Evolutionary conservation across 2,329 filamentous ascomycete species (phyloP), one percentile per base, ranked within the genome.

Genomic region (Trichoderma asperellum): DNA sequence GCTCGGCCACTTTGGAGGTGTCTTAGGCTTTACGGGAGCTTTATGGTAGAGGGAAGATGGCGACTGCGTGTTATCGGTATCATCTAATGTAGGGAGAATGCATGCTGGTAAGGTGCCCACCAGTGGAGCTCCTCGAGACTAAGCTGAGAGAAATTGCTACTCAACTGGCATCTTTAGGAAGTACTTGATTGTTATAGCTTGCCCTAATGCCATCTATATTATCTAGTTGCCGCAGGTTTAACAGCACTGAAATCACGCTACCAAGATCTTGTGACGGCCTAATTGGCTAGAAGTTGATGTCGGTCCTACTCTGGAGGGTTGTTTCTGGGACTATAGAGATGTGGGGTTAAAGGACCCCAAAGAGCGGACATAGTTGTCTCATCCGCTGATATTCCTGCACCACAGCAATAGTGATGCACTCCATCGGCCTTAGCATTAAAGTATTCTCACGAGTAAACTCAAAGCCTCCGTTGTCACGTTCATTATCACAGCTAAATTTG

Each of bases 11-110:
- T 68, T 68, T 57, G 70, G 70, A 7, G 55, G 68, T 27, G 70
- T 71, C 8, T 58, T 71, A 27, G 70, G 70, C 18, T 71, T 70
- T 55, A 65, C 63, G 11, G 70, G 37, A 14, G 70, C 63, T 6
- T 32, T 71, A 29, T 70, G 68, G 70, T 70, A 68, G 70, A 65
- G 56, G 12, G 70, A 70, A 32, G 49, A 66, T 2, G 70, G 70
- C 11, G 63, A 71, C 37, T 56, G 57, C n/a, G 64, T 56, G 14
- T 49, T 71, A 29, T 53, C 58, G 4, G 68, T 71, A 29, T 37
- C 70, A 27, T 47, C 64, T 8, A 71, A 71, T 40, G 68, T 71
- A 16, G 70, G 70, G 18, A 68, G 60, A 11, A 68, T 71, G 68
- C 70, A 71, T 35, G 24, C 68, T 8, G 68, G 68, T 16, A 21